Conservation (phyloP, 202 grass and related monocot genomes). For the Hordeum pubiflorum region DNA sequence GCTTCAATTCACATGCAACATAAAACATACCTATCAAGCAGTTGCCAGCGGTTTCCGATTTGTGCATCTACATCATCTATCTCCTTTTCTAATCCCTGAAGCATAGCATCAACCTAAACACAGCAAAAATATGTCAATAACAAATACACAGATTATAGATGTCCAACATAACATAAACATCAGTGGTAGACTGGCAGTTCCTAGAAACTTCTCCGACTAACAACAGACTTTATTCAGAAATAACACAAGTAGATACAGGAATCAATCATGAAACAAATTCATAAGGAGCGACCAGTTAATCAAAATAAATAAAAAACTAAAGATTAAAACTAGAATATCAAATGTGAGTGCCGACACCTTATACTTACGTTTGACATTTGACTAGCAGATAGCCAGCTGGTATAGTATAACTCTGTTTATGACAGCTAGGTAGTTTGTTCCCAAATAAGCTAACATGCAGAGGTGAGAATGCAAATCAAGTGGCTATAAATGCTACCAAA, state of each 20-base stretch:
- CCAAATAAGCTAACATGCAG: background rate
- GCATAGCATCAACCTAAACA: conserved; percentile 92
- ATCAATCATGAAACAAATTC: background rate
- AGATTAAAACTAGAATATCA: background rate
- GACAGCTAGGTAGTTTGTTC: conserved; percentile 7
- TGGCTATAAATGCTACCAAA: background rate
- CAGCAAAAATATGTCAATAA: conserved; percentile 16
- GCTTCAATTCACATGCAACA: background rate
- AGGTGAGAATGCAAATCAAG: background rate
- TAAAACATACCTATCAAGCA: conserved; percentile 80
- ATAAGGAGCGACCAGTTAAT: background rate
- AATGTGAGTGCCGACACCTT: background rate
- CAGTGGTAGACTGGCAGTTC: background rate
- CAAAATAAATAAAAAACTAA: background rate
- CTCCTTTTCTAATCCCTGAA: conserved; percentile 86
- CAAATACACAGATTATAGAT: background rate
- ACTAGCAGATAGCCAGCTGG: background rate
- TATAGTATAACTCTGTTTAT: background rate
- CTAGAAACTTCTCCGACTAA: background rate
- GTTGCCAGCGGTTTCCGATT: conserved; percentile 92
- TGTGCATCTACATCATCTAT: conserved; percentile 96
- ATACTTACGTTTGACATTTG: background rate
- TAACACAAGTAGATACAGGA: background rate
- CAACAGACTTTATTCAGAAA: background rate
- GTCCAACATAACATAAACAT: conserved; percentile 5